Evolutionary conservation across 257 asterid species (phyloP).

Genomic region (Solanum chmielewskii): DNA sequence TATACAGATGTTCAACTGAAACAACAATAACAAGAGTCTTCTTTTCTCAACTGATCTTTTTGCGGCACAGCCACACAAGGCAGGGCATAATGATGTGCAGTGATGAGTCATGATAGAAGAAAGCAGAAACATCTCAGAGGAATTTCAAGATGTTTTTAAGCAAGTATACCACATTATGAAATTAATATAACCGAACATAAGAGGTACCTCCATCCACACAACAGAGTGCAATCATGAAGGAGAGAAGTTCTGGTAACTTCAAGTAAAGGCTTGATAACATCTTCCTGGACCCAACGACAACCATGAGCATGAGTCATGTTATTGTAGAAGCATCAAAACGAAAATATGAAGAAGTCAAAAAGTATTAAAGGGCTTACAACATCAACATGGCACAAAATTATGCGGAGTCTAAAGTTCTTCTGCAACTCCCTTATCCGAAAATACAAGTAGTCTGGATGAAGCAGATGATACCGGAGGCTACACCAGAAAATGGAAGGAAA

Average conservation of each 20-base stretch:
- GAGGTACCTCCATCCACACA: constrained; percentile 88
- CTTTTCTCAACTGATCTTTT: not conserved
- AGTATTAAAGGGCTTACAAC: constrained; percentile 42
- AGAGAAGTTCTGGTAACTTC: constrained; percentile 93
- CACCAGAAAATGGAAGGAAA: constrained; percentile 7
- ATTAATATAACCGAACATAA: not conserved
- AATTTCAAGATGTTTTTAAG: not conserved
- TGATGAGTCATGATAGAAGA: not conserved
- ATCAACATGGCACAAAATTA: constrained; percentile 92
- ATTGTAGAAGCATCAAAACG: not conserved
- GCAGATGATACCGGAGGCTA: constrained; percentile 93
- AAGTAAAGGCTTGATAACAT: constrained; percentile 83
- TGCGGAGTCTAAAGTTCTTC: constrained; percentile 82
- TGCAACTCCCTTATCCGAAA: constrained; percentile 90
- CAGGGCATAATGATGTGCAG: not conserved
- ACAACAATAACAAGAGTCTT: not conserved
- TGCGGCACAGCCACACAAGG: not conserved
- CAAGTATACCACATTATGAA: not conserved
- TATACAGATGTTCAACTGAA: not conserved
- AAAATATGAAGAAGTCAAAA: not conserved
- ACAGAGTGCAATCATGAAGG: constrained; percentile 95
- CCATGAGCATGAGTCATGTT: not conserved
- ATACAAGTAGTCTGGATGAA: constrained; percentile 96
- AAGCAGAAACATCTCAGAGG: not conserved
- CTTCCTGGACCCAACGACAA: constrained; percentile 57